Evolutionary conservation across 2,329 filamentous ascomycete species (phyloP), one percentile per base, ranked within the genome.

Genomic region (Neurospora sp.): DNA sequence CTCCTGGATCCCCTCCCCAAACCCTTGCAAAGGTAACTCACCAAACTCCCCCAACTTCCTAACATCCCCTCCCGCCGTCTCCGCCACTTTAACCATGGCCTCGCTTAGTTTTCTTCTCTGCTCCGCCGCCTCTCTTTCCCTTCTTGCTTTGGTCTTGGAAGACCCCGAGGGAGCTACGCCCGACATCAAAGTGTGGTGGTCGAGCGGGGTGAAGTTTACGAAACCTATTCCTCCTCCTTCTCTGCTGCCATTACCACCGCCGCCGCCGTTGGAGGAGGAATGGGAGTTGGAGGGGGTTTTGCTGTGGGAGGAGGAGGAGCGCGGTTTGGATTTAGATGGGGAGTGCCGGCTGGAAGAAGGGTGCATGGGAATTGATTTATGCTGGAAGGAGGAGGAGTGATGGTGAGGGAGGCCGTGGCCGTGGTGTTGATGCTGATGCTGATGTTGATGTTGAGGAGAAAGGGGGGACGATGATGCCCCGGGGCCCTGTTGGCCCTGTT

Each of bases 131-230:
- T 97, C 95, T 79, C 92, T 91, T 80, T 98, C 95, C 67, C 96
- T 83, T 69, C 93, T 83, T n/a, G 93, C 93, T 79, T 97, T 97
- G 8, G 96, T 98, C 86, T 98, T 98, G 74, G 88, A 92, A 74
- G 90, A 93, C 10, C 96, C 96, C 73, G 91, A 94, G 0, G 95
- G 95, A 66, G 96, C 96, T 12, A 99, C 96, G 5, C 94, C 95
- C 8, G 88, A 92, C 80, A 99, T 87, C 62, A 99, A 89, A 77
- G 91, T 88, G 15, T 86, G 83, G 75, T 89, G 90, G 79, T 99
- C 94, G 67, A 86, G 84, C 0, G 93, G 90, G 0, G 94, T 97
- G 80, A 92, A 97, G 80, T 98, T 98, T 73, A 97, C 92, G 77
- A 98, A 98, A 11, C 87, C 86, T 8, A 87, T 82, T 2, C 76